Base-by-base conservation (phyloP, 345 rosid species). In the Linum lewisii region DNA sequence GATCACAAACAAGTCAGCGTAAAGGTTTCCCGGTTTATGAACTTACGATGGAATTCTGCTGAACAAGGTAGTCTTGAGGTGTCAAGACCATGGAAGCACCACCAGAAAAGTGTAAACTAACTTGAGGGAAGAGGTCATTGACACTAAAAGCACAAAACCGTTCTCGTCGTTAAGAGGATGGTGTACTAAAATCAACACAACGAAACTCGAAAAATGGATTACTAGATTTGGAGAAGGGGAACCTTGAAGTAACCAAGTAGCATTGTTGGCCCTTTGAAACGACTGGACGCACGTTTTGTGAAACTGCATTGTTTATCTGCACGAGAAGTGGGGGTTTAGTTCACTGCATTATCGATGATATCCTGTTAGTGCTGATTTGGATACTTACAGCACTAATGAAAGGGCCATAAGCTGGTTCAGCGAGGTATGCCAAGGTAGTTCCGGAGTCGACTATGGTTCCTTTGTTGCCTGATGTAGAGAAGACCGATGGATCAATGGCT, bases 371-470 rank as follows among this genome's bases (percentile, higher is more conserved):
- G 18, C 2, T 3, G 14, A 42, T 21, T 32, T 45, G 61, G 55
- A 7, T 55, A 84, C 92, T 84, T 82, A 90, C 99, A 47, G 97
- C 90, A 58, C 57, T 73, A 62, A 87, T 67, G 24, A 94, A 75
- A 58, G 88, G 81, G 71, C 71, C 63, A 67, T 85, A 90, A 19
- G 92, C 95, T 64, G 67, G 79, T 67, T 81, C 95, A 24, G 95
- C 79, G 45, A 94, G 90, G 79, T 94, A 94, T 1, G 99, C 96
- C 73, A 94, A 73, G 62, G 99, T 90, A 58, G 99, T 94, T 51
- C 99, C 99, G 13, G 97, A 85, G 69, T 94, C 99, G 34, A 94
- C 64, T 65, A 94, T 94, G 5, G 99, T 90, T 72, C 99, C 99
- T 60, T 72, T 79, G 58, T 63, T 84, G 65, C 54, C 76, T 68